phyloP scores from a whole-genome alignment of 257 asterid genomes.

The Anisodus tanguticus region DNA sequence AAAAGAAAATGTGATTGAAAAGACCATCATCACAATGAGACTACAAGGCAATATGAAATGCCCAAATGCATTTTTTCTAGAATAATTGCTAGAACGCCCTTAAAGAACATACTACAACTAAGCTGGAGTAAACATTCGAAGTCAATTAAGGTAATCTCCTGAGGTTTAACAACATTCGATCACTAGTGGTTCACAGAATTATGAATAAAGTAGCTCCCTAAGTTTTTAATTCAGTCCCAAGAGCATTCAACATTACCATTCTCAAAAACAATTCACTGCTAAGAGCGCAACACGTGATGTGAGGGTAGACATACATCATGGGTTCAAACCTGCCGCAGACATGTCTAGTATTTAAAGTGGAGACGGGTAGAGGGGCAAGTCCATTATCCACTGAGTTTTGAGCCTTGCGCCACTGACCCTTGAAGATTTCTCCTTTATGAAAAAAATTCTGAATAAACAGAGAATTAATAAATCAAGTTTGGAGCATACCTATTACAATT shows the following conservation, averaged over 20 bases:
- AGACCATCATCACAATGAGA: conserved; percentile 10
- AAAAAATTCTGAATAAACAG: background rate
- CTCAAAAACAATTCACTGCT: too few relatives aligned
- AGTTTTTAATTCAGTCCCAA: background rate
- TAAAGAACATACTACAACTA: background rate
- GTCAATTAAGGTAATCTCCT: background rate
- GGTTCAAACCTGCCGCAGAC: background rate
- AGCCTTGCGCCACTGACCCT: background rate
- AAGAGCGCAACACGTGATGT: background rate
- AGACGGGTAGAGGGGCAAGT: background rate
- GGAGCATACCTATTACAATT: conserved; percentile 77
- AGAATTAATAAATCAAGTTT: background rate
- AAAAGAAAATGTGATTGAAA: background rate
- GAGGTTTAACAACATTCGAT: conserved; percentile 18
- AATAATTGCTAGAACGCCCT: background rate
- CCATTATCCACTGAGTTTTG: background rate
- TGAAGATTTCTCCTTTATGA: background rate
- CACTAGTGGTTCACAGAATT: background rate
- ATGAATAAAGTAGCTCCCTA: background rate
- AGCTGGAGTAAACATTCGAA: background rate
- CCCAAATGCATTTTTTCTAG: conserved; percentile 1
- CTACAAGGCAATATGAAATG: background rate
- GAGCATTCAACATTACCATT: background rate
- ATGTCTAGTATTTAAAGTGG: background rate
- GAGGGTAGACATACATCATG: background rate